Base-by-base conservation (phyloP, 2,329 filamentous ascomycete genomes). In the Emergomyces pasteurianus region DNA sequence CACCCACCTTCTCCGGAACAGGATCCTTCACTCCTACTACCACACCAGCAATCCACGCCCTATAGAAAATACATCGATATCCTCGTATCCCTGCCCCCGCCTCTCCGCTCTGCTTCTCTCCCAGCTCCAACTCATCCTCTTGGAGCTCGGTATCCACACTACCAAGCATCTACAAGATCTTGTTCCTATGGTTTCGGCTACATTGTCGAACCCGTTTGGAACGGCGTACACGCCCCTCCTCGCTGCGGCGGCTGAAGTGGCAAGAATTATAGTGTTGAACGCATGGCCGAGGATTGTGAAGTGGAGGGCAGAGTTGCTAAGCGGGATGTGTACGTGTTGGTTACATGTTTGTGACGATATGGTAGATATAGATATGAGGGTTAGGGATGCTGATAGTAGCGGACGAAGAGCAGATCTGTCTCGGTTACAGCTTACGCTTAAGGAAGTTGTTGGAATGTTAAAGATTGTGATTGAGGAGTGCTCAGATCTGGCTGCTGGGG, bases 201-300 rank as follows among this genome's bases (percentile, higher is more conserved):
- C 87, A 10, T 76, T 95, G 59, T 80, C 82, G 2, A 85, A 91
- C 67, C 85, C 89, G 0, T 89, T 94, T 68, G 80, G 81, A 0
- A 75, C 81, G 10, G 77, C 80, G 1, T 77, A 82, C 63, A 76
- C 81, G 0, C 74, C 78, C 0, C 75, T 86, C 1, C 73, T 90
- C 1, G 59, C 79, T 0, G 77, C 81, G 0, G 80, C 84, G 0
- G 71, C 80, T 2, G 70, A 76, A 21, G 79, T 84, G 0, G 67
- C 90, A 26, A 80, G 84, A 58, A 74, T 76, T 0, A 74, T 87
- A 16, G 74, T 95, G 12, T 65, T 80, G 14, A 85, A 81, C 62
- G 84, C 83, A 62, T 91, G 90, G 85, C 87, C 88, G 12, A 79
- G 90, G 4, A 75, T 95, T 5, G 73, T 77, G 58, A 74, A 76